Conservation (phyloP, 2,329 filamentous ascomycete genomes). For the Paecilomyces niveus region DNA sequence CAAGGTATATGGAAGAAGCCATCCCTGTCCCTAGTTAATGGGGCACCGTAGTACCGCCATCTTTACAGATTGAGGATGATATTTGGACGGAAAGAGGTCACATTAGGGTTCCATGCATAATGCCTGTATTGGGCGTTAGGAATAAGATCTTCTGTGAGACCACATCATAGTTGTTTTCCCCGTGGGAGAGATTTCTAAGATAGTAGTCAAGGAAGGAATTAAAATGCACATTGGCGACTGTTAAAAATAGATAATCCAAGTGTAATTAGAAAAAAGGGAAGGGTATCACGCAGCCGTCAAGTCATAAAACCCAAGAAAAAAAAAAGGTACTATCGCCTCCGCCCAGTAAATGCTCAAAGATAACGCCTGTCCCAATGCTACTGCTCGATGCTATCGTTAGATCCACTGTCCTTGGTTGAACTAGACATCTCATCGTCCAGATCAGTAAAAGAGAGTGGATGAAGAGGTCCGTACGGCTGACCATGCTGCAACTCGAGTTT, state of each 20-base stretch:
- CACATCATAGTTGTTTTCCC: background rate
- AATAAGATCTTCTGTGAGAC: background rate
- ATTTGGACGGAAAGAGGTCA: background rate
- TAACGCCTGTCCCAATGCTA: background rate
- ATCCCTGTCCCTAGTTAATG: background rate
- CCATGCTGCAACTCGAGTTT: slow-evolving; percentile 30
- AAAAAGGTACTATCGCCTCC: background rate
- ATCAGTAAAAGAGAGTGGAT: slow-evolving; percentile 27
- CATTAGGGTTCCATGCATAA: background rate
- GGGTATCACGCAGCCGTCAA: slow-evolving; percentile 19
- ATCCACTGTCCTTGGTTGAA: slow-evolving; percentile 14
- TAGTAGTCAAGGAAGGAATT: background rate
- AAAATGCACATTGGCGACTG: background rate
- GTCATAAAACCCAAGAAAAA: slow-evolving; percentile 11
- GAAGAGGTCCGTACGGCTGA: slow-evolving; percentile 31
- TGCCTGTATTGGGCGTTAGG: background rate
- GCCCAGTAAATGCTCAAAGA: background rate
- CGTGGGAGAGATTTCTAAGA: background rate
- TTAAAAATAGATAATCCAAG: background rate
- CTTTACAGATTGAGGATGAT: background rate
- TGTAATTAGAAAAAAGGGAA: slow-evolving; percentile 10
- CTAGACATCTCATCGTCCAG: slow-evolving; percentile 18
- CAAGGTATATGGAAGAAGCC: background rate
- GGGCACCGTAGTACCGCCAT: background rate
- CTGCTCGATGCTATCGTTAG: slow-evolving; percentile 4